phyloP scores from a whole-genome alignment of 2,329 filamentous ascomycete species.

The Penicillium sp. region DNA sequence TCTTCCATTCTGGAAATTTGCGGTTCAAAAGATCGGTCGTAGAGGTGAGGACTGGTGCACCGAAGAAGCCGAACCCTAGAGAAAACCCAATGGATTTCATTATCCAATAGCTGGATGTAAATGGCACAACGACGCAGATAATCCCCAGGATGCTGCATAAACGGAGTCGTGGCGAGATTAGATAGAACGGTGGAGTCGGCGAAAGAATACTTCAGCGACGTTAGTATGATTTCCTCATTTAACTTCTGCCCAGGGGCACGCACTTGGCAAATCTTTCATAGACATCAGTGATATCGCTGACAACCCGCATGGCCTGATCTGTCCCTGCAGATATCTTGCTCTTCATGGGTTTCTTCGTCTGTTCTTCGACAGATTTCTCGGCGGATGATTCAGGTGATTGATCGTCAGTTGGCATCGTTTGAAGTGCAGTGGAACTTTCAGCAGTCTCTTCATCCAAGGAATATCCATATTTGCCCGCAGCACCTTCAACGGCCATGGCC shows the following conservation, averaged over 20 bases:
- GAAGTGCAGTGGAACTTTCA: constrained; percentile 42
- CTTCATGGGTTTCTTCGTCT: constrained; percentile 80
- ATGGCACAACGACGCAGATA: constrained; percentile 56
- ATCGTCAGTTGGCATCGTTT: constrained; percentile 61
- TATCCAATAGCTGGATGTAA: constrained; percentile 64
- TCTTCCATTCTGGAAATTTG: constrained; percentile 72
- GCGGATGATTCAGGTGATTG: constrained; percentile 58
- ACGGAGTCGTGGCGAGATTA: constrained; percentile 56
- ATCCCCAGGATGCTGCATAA: constrained; percentile 60
- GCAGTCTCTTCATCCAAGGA: constrained; percentile 57
- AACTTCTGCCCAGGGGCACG: constrained; percentile 18
- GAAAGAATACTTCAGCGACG: constrained; percentile 55
- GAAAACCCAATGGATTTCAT: constrained; percentile 69
- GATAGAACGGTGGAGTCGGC: constrained; percentile 66
- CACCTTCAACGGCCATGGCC: constrained; percentile 73
- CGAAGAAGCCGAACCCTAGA: constrained; percentile 76
- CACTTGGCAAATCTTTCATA: constrained; percentile 68
- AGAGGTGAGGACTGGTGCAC: constrained; percentile 70
- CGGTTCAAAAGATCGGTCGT: constrained; percentile 56
- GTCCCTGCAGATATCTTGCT: constrained; percentile 77
- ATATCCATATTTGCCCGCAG: constrained; percentile 75
- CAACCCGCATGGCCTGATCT: constrained; percentile 70
- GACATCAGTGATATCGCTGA: constrained; percentile 64
- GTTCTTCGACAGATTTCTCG: constrained; percentile 55
- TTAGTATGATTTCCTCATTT: not conserved